A percentile compares a stretch with the other conserved stretches of the same genome.
Conservation (phyloP, 169 alveolate species). For the Plasmodium chabaudi region DNA sequence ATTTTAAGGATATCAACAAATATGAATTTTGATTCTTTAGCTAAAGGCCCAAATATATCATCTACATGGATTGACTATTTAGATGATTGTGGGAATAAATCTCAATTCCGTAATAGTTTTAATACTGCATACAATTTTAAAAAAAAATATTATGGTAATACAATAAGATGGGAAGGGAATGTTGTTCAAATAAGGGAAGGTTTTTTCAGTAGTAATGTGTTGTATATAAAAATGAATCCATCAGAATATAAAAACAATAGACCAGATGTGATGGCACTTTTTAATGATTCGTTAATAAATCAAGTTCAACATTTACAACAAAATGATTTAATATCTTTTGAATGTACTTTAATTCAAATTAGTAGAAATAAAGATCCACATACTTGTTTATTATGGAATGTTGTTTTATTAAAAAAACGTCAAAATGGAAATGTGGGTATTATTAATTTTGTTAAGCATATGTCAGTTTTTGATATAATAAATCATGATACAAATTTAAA, state of each 20-base stretch:
- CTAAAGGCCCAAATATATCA: conserved; percentile 51
- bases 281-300: conserved; percentile 17
- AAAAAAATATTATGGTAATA: conserved; percentile 40
- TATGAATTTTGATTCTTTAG: conserved; percentile 36
- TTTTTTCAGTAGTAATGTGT: conserved; percentile 37
- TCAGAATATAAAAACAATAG: conserved; percentile 48
- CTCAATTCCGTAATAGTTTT: conserved; percentile 51
- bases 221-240: conserved; percentile 59
- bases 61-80: conserved; percentile 50
- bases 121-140: conserved; percentile 49
- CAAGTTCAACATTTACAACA: conserved; percentile 59
- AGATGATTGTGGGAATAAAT: conserved; percentile 64
- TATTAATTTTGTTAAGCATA: conserved; percentile 42
- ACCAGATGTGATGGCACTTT: conserved; percentile 44
- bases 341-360: conserved; percentile 46
- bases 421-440: conserved; percentile 10
- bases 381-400: conserved; percentile 49
- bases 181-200: conserved; percentile 53
- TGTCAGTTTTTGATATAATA: conserved; percentile 47
- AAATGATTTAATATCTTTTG: conserved; percentile 50
- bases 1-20: conserved; percentile 34
- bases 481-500: conserved; percentile 30
- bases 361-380: conserved; percentile 54
- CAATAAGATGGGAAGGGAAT: conserved; percentile 34
- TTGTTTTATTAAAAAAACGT: conserved; percentile 13